Base-by-base conservation (phyloP, 371 early-diverging fungal genomes). In the Dipsacomyces acuminosporus region DNA sequence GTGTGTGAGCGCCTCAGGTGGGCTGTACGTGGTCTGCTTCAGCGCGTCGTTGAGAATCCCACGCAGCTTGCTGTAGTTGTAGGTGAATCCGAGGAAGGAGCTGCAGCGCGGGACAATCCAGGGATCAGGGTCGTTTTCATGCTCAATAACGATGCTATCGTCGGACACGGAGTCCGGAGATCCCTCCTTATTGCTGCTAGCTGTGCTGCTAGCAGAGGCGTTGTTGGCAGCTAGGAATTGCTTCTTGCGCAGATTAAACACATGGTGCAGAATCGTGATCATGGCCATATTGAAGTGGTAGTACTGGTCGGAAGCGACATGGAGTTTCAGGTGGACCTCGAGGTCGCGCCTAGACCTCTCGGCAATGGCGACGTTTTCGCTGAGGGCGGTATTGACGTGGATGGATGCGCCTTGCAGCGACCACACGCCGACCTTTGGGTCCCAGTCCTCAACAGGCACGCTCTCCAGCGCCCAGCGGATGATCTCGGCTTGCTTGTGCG, bases 391-490 rank as follows among this genome's bases (percentile, higher is more conserved):
- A 22, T 73, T 73, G 50, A 73, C 61, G 20, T 73, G 74, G 38
- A 73, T 71, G 0, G 74, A 71, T 0, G 72, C 74, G 36, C 67
- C 74, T 42, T 65, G 73, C 20, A 73, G 61, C 24, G 74, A 69
- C 74, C 74, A 73, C 35, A 65, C 59, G 19, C 74, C 73, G 0
- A 63, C 56, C 40, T 59, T 63, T n/a, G 75, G 71, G 19, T 73
- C 75, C 74, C 74, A 73, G 42, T 67, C 49, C 53, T 74, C 74
- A 1, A 73, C 52, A 0, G 74, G 75, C 11, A 73, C 44, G 17
- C 36, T 71, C 17, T 73, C 74, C 30, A 73, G 34, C 0, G 70
- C 73, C 74, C 74, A 73, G 36, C 64, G 58, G n/a, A 73, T 73
- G 15, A 73, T 43, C 8, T 74, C 71, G 0, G 73, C 54, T 19